A percentile compares a stretch with the other conserved stretches of the same genome.
These are phyloP conservation scores for Hypholoma sublateritium DNA, from an alignment of 768 basidiomycete genomes.

Conservation along the genomic window DNA sequence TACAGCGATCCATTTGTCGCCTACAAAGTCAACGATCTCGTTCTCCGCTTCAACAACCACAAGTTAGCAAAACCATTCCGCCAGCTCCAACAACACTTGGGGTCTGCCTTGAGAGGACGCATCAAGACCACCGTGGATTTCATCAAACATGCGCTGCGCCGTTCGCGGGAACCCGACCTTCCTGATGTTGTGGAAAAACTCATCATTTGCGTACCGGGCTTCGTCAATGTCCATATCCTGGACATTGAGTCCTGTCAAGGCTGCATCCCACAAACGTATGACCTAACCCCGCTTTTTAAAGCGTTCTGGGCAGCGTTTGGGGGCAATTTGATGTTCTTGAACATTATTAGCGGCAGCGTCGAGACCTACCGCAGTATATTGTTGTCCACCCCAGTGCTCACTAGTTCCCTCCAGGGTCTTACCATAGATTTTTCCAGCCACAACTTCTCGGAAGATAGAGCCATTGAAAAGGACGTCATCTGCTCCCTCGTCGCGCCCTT, in stretches of 20 bases:
- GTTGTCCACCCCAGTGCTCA: conserved; percentile 27
- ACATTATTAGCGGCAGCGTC: neutral
- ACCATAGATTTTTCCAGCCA: conserved; percentile 39
- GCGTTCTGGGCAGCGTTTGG: too few relatives aligned
- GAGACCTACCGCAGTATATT: neutral
- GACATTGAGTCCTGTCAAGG: too few relatives aligned
- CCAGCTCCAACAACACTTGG: neutral
- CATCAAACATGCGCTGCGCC: too few relatives aligned
- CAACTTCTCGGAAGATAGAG: conserved; percentile 15
- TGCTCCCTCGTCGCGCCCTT: conserved; percentile 35
- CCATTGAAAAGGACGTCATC: conserved; percentile 23
- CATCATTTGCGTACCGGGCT: too few relatives aligned
- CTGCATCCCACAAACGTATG: too few relatives aligned
- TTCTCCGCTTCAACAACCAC: neutral
- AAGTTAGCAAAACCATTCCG: neutral
- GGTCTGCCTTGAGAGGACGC: too few relatives aligned
- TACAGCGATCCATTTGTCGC: conserved; percentile 13
- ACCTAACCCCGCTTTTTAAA: too few relatives aligned
- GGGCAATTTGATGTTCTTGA: neutral
- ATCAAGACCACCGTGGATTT: too few relatives aligned
- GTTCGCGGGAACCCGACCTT: too few relatives aligned
- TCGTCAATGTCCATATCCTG: too few relatives aligned
- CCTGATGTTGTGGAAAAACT: too few relatives aligned
- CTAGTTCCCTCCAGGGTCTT: conserved; percentile 30
- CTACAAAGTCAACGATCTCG: conserved; percentile 1